Percentiles rank a stretch among this genome's conserved stretches.
phyloP scores from a whole-genome alignment of 345 rosid species.

The Brassica juncea region DNA sequence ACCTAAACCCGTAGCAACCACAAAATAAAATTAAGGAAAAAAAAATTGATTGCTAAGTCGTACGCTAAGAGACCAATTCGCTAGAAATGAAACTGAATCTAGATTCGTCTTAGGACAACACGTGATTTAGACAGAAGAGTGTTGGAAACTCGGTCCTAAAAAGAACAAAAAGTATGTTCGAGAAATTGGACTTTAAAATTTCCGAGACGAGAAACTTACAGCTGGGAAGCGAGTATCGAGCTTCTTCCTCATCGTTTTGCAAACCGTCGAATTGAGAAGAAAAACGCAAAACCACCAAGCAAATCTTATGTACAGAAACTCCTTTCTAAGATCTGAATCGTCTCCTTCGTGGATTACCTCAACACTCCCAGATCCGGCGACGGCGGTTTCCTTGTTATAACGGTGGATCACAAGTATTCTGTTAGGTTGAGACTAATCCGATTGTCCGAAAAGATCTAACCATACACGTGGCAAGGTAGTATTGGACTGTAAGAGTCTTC shows the following conservation, averaged over 20 bases:
- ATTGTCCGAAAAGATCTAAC: neutral
- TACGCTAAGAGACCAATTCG: neutral
- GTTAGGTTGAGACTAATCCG: constrained; percentile 13
- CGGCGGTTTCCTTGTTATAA: constrained; percentile 36
- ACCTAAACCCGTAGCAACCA: neutral
- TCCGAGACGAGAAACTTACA: constrained; percentile 13
- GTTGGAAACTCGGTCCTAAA: neutral
- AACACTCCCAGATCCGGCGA: constrained; percentile 40
- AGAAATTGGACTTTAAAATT: neutral
- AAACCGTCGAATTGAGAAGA: constrained; percentile 6
- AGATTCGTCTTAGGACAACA: neutral
- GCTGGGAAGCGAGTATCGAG: constrained; percentile 47
- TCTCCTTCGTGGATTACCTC: constrained; percentile 25
- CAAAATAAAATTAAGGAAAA: no score
- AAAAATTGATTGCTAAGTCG: neutral
- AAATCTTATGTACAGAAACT: constrained; percentile 16
- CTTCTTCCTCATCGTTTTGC: constrained; percentile 37
- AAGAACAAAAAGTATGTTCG: neutral
- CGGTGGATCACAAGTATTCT: neutral
- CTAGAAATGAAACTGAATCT: neutral
- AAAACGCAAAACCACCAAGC: neutral
- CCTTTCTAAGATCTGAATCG: neutral
- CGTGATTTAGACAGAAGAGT: neutral
- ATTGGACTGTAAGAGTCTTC: neutral
- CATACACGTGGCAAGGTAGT: neutral